Percentiles rank a stretch among this genome's conserved stretches.
Conservation (phyloP, 345 rosid species). For the Theobroma cacao region DNA sequence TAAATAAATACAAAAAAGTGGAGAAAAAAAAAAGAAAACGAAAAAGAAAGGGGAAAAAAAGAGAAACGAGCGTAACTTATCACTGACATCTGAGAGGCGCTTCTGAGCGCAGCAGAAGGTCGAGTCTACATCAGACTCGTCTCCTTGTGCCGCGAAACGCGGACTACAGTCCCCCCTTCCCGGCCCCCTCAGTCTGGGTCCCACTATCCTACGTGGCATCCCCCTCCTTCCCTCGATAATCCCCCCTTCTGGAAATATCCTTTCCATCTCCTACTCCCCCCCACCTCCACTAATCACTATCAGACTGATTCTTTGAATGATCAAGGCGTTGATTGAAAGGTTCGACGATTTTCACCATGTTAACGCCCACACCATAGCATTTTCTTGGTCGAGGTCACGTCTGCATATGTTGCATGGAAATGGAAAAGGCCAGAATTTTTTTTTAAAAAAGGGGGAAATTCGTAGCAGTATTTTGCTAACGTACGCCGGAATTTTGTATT, state of each 20-base stretch:
- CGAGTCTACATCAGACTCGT: conserved; percentile 25
- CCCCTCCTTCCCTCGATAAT: not conserved
- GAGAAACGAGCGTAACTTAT: conserved; percentile 19
- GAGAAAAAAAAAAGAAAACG: not conserved
- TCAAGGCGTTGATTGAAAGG: not conserved
- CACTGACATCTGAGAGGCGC: conserved; percentile 21
- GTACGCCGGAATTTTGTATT: not conserved
- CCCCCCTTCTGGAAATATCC: not conserved
- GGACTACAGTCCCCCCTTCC: conserved; percentile 23
- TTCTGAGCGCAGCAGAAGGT: conserved; percentile 18
- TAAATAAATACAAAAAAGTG: not conserved
- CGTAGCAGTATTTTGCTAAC: not conserved
- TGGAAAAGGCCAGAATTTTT: not conserved
- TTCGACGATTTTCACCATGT: not conserved
- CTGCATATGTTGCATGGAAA: not conserved
- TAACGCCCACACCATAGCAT: not conserved
- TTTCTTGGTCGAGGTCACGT: not conserved
- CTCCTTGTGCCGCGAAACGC: conserved; percentile 32
- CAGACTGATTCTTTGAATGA: not conserved
- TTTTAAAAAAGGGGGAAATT: not conserved
- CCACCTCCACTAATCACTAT: no score
- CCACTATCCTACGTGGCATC: not conserved
- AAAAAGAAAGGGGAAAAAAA: not conserved
- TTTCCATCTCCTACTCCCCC: not conserved
- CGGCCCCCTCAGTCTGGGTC: not conserved